phyloP scores from a whole-genome alignment of 495 filamentous ascomycete species.

The Daldinia loculata region DNA sequence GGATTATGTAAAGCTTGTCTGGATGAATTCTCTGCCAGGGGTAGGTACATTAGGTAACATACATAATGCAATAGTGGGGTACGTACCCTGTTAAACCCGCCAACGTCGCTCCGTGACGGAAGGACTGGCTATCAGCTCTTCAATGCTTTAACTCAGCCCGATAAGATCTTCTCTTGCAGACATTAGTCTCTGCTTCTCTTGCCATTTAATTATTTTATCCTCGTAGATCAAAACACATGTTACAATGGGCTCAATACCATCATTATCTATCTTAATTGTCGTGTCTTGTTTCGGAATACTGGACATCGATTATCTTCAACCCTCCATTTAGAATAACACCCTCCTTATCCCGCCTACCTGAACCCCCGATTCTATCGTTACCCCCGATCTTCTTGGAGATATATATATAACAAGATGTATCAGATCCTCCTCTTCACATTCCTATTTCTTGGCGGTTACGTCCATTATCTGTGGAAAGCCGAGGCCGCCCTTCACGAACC shows the following conservation, averaged over 20 bases:
- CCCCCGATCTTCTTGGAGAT: neutral
- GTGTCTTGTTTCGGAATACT: constrained; percentile 32
- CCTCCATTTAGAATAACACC: constrained; percentile 18
- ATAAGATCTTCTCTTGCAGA: constrained; percentile 9
- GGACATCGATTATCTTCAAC: constrained; percentile 18
- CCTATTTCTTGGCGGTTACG: constrained; percentile 47
- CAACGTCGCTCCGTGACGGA: constrained; percentile 34
- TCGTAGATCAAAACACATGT: constrained; percentile 14
- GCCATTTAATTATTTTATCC: neutral
- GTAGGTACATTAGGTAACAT: neutral
- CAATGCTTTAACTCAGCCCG: constrained; percentile 12
- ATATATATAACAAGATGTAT: constrained; percentile 29
- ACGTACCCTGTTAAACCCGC: constrained; percentile 1
- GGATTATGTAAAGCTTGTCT: neutral
- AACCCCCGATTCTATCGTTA: neutral
- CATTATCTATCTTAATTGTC: constrained; percentile 23
- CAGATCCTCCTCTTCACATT: constrained; percentile 46
- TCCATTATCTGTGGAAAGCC: constrained; percentile 51
- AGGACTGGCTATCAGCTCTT: constrained; percentile 17
- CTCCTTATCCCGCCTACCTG: neutral
- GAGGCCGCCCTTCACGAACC: constrained; percentile 52
- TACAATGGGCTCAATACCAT: constrained; percentile 39
- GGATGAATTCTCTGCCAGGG: too few relatives aligned
- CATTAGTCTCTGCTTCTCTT: neutral
- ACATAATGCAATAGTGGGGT: neutral